Base-by-base conservation (phyloP, 495 filamentous ascomycete genomes). In the Neurospora sp. region DNA sequence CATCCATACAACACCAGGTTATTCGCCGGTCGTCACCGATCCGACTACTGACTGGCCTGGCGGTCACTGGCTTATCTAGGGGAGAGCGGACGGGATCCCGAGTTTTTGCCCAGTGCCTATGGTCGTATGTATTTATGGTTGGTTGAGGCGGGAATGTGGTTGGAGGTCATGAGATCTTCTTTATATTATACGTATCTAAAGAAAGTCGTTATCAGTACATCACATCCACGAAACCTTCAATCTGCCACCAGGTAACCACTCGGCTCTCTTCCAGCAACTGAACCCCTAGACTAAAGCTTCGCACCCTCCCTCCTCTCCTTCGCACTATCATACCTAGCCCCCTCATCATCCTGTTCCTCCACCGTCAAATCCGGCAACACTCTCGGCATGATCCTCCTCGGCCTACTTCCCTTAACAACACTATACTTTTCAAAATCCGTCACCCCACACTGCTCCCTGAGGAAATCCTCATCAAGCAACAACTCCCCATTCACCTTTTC, bases 311-410 rank as follows among this genome's bases (percentile, higher is more conserved):
- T 72, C 69, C 38, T 75, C 31, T 68, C 72, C 75, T 79, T 81
- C 0, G 83, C 82, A 79, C 92, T 95, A 81, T 96, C 91, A 79
- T 89, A 86, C 73, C 88, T 86, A 78, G 83, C 84, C 5, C 93
- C 93, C 79, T 96, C 92, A 75, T 96, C 93, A 73, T 90, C 90
- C 80, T 97, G 93, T 83, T 96, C 93, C 27, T 83, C 87, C 18
- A 96, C 92, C 41, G 85, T 87, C 71, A 96, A 75, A 68, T 91
- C 86, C 1, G 93, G 93, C 74, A 96, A 85, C 72, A 85, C 77
- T 0, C 78, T 84, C 0, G 93, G 93, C 93, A 96, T 95, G 68
- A 96, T 96, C 48, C 93, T 83, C 35, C 93, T 81, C 0, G 93
- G 93, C 0, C 48, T 79, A 0, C 88, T 76, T 0, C 92, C 93